Evolutionary conservation across 192 early-diverging fungal species (phyloP).

Genomic region (Coemansia sp.): DNA sequence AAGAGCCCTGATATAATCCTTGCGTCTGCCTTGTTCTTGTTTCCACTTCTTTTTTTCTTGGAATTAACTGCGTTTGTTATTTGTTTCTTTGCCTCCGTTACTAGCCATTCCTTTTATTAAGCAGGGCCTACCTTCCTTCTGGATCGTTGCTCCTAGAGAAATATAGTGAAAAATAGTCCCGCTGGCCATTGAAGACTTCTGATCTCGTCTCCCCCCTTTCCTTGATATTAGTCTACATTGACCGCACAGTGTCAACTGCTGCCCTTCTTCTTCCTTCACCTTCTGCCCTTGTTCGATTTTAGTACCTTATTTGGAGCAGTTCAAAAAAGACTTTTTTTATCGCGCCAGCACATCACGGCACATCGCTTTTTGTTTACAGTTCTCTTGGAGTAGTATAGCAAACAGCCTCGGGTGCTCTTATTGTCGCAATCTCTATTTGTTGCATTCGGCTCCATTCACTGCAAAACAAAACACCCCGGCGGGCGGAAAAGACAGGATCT

Average conservation of each 20-base stretch:
- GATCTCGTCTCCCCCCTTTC: not conserved
- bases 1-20: constrained; percentile 9
- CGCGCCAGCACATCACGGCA: not conserved
- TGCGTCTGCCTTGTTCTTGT: constrained; percentile 3
- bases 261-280: not conserved
- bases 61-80: constrained; percentile 7
- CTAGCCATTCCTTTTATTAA: constrained; percentile 2
- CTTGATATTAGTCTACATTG: constrained; percentile 7
- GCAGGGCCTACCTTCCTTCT: constrained; percentile 5
- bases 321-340: not conserved
- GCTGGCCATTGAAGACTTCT: not conserved
- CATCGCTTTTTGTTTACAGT: not conserved
- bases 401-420: not conserved
- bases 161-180: not conserved
- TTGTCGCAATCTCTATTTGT: constrained; percentile 6
- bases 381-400: not conserved
- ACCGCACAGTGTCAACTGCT: not conserved
- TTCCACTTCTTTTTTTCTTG: not conserved
- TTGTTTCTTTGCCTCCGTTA: constrained; percentile 3
- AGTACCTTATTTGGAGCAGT: not conserved
- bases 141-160: not conserved
- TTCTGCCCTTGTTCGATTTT: not conserved
- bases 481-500: constrained; percentile 8
- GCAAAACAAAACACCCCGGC: constrained; percentile 1
- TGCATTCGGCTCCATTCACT: constrained; percentile 3